Base-by-base conservation (phyloP, 2,329 filamentous ascomycete genomes). In the Fusarium oxysporum region DNA sequence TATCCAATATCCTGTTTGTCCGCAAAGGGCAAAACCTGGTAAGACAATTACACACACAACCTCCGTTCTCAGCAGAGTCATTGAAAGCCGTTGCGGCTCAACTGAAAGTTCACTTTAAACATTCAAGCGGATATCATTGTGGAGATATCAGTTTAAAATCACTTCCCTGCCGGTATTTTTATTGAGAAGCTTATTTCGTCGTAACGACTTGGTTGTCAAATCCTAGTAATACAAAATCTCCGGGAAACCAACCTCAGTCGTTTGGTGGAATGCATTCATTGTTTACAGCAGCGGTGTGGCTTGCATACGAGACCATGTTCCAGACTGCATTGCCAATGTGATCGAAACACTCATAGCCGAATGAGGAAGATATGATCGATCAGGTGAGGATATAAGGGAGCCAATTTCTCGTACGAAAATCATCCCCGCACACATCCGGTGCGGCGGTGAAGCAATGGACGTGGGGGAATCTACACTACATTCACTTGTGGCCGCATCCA, bases 381-480 rank as follows among this genome's bases (percentile, higher is more conserved):
- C 71, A 73, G 71, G 68, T 72, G 71, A 73, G 64, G 37, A 57
- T 25, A 47, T 38, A 35, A 48, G 53, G 58, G 56, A 65, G 68
- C 62, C 58, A 54, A 57, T 59, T 62, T 55, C 51, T 68, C 37
- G 59, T 57, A 73, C 50, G 57, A 50, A 67, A 47, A 54, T 13
- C 50, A 43, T 66, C 66, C 59, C 70, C 70, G 50, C 70, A 71
- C 50, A 37, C 41, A 43, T 68, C 28, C 19, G 33, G 59, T 54
- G 40, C 71, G 56, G 71, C 71, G 71, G 71, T 73, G 71, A 73
- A 73, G 68, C 37, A 47, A 25, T 69, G 47, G 53, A 58, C 68
- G 68, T 69, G 71, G 71, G 68, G 71, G 55, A 50, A 38, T 66
- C 47, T 62, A 43, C 44, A 44, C 38, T 51, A 38, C 45, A 56